phyloP scores from a whole-genome alignment of 2,329 filamentous ascomycete genomes.

The Aspergillus unguis region DNA sequence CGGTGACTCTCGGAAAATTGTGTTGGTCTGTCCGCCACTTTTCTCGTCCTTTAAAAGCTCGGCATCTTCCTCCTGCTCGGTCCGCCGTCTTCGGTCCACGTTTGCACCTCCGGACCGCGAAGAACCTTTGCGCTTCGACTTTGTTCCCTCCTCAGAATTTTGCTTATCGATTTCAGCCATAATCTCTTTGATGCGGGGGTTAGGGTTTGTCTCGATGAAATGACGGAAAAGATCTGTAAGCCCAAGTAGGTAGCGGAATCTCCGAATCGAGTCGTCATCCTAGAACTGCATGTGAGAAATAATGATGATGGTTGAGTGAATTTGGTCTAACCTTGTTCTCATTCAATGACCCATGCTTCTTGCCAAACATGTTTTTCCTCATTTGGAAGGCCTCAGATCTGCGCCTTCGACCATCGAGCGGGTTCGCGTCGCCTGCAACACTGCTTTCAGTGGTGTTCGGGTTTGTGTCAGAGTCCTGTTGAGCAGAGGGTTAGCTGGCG shows the following conservation, averaged over 20 bases:
- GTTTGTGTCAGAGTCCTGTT: constrained; percentile 62
- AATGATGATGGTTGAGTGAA: background rate
- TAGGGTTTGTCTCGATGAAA: constrained; percentile 96
- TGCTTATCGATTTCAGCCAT: constrained; percentile 93
- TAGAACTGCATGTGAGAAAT: constrained; percentile 33
- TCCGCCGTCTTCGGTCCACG: constrained; percentile 75
- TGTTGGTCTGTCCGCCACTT: constrained; percentile 77
- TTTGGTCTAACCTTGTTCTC: constrained; percentile 73
- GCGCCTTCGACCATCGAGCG: constrained; percentile 73
- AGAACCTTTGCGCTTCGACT: constrained; percentile 70
- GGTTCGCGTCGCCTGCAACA: constrained; percentile 68
- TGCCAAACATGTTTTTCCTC: constrained; percentile 87
- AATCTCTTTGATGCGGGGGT: constrained; percentile 89
- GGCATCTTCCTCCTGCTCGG: constrained; percentile 96
- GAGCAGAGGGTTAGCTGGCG: constrained; percentile 4
- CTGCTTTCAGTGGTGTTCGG: constrained; percentile 75
- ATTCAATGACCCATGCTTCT: constrained; percentile 87
- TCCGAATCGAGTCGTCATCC: constrained; percentile 92
- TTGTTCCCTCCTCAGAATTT: constrained; percentile 69
- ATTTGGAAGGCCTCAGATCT: constrained; percentile 85
- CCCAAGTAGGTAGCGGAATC: constrained; percentile 91
- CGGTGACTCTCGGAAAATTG: constrained; percentile 90
- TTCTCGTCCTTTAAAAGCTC: constrained; percentile 85
- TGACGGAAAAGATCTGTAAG: constrained; percentile 96
- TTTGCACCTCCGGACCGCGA: constrained; percentile 80